Percentiles rank a stretch among this genome's conserved stretches.
phyloP scores from a whole-genome alignment of 768 basidiomycete genomes.

The Rhodotorula kratochvilovae region DNA sequence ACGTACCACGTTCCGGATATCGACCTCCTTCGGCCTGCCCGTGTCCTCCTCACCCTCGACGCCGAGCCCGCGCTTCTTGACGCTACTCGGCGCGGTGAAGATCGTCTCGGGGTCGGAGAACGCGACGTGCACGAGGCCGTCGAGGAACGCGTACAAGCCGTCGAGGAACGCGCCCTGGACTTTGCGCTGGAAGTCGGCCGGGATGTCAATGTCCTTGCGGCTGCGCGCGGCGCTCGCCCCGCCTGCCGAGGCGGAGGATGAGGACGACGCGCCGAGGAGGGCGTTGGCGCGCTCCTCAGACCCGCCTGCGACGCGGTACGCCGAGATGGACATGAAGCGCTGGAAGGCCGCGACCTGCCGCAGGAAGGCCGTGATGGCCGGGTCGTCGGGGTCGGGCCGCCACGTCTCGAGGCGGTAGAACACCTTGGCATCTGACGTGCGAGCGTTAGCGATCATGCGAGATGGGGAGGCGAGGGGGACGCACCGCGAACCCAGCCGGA shows the following conservation, averaged over 20 bases:
- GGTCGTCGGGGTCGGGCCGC: slow-evolving; percentile 59
- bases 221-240: slow-evolving; percentile 1
- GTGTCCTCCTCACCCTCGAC: slow-evolving; percentile 19
- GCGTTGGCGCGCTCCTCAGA: slow-evolving; percentile 55
- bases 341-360: slow-evolving; percentile 76
- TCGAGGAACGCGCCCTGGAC: slow-evolving; percentile 82
- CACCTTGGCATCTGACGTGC: slow-evolving; percentile 64
- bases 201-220: slow-evolving; percentile 48
- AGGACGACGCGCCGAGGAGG: slow-evolving; percentile 46
- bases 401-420: slow-evolving; percentile 86
- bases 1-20: slow-evolving; percentile 38
- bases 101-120: slow-evolving; percentile 50
- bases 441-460: not conserved
- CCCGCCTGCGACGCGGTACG: slow-evolving; percentile 76
- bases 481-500: slow-evolving; percentile 76
- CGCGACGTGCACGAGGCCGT: slow-evolving; percentile 75
- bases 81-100: slow-evolving; percentile 1
- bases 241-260: not conserved
- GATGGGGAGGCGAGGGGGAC: slow-evolving; percentile 19
- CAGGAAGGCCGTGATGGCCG: slow-evolving; percentile 68
- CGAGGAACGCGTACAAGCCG: slow-evolving; percentile 74
- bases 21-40: slow-evolving; percentile 35
- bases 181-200: slow-evolving; percentile 63
- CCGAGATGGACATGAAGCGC: slow-evolving; percentile 65
- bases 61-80: slow-evolving; percentile 22